phyloP scores from a whole-genome alignment of 306 rosid genomes.

The Fragaria ananassa region DNA sequence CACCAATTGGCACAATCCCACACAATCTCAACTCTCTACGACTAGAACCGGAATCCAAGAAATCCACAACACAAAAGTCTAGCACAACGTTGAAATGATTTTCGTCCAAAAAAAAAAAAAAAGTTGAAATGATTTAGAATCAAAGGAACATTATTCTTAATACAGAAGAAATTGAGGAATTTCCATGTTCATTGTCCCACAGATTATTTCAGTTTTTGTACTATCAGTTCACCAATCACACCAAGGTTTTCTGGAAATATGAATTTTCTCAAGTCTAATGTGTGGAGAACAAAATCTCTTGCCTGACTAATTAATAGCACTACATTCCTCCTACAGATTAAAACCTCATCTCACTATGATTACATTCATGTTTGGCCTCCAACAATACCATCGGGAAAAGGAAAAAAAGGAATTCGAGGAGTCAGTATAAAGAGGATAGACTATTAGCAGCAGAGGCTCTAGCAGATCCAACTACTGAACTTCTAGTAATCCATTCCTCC shows the following conservation, averaged over 20 bases:
- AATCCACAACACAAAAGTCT: too few relatives aligned
- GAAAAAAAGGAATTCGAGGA: background rate
- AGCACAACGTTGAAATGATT: too few relatives aligned
- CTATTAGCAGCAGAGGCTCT: background rate
- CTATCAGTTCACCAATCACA: background rate
- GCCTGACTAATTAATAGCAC: background rate
- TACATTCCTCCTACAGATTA: background rate
- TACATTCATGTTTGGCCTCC: conserved; percentile 22
- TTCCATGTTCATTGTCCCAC: background rate
- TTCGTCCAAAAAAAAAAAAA: too few relatives aligned
- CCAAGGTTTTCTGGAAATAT: background rate
- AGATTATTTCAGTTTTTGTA: background rate
- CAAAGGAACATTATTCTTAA: background rate
- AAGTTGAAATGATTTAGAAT: background rate
- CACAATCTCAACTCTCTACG: background rate
- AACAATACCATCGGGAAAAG: background rate
- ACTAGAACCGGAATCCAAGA: too few relatives aligned
- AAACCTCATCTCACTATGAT: conserved; percentile 14
- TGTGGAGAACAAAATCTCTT: conserved; percentile 4
- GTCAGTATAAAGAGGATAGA: background rate
- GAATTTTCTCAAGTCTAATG: background rate
- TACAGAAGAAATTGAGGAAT: background rate
- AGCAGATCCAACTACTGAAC: background rate
- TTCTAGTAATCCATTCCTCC: conserved; percentile 42
- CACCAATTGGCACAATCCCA: background rate